Evolutionary conservation across 2,329 filamentous ascomycete genomes (phyloP).

Genomic region (Fusarium verticillioides): DNA sequence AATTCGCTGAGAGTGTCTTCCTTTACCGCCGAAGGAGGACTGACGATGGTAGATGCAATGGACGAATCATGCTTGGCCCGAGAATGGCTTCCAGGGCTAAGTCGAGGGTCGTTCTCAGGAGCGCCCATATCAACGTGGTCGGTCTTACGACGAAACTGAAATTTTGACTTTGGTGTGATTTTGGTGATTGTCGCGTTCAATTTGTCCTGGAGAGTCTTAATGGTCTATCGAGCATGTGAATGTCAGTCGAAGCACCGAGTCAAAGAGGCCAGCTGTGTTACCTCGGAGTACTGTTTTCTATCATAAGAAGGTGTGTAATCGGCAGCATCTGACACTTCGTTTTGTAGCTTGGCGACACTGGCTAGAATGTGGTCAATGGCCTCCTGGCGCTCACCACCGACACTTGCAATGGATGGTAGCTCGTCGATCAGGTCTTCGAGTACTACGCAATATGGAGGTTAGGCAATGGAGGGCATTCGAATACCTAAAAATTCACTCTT

Average conservation of each 20-base stretch:
- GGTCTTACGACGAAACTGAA: constrained; percentile 74
- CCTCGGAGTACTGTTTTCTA: constrained; percentile 85
- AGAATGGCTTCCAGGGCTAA: constrained; percentile 51
- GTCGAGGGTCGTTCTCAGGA: constrained; percentile 56
- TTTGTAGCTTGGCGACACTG: constrained; percentile 82
- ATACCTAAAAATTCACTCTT: constrained; percentile 41
- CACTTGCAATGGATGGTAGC: constrained; percentile 69
- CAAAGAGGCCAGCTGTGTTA: constrained; percentile 49
- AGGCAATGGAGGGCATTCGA: not conserved
- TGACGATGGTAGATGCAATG: constrained; percentile 3
- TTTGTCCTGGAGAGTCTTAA: constrained; percentile 84
- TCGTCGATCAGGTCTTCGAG: constrained; percentile 80
- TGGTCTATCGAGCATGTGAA: constrained; percentile 63
- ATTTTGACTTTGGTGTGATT: constrained; percentile 80
- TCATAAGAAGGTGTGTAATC: constrained; percentile 89
- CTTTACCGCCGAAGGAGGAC: constrained; percentile 2
- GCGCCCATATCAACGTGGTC: constrained; percentile 57
- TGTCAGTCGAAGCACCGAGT: not conserved
- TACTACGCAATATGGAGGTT: constrained; percentile 58
- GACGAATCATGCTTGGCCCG: constrained; percentile 42
- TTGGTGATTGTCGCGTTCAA: constrained; percentile 75
- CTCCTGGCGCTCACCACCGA: constrained; percentile 80
- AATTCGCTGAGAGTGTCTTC: constrained; percentile 31
- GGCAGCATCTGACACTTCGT: constrained; percentile 85
- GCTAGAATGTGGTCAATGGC: constrained; percentile 84